Percentiles rank a stretch among this genome's conserved stretches.
These are phyloP conservation scores for Nakaseomyces delphensis DNA, from an alignment of 1,139 yeast genomes.

Conservation along the genomic window DNA sequence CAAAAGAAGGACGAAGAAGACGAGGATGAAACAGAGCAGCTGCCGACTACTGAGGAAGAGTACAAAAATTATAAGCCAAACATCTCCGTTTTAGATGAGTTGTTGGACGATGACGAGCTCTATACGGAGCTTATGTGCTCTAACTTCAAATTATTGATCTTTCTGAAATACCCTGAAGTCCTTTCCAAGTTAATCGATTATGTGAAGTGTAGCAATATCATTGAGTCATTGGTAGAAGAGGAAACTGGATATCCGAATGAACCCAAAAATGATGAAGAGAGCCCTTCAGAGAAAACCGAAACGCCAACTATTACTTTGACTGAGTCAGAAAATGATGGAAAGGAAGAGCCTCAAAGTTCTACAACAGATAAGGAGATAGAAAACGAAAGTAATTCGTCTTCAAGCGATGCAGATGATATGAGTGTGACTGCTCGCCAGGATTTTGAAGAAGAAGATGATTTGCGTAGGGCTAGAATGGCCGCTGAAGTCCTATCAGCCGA, in stretches of 20 bases:
- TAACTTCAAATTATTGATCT: constrained; percentile 73
- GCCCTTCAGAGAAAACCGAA: constrained; percentile 17
- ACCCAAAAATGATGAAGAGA: constrained; percentile 33
- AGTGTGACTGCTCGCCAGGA: constrained; percentile 32
- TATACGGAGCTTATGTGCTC: constrained; percentile 78
- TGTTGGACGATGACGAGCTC: constrained; percentile 79
- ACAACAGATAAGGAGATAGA: constrained; percentile 27
- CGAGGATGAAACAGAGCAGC: constrained; percentile 19
- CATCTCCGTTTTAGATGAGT: constrained; percentile 45
- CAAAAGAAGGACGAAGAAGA: constrained; percentile 16
- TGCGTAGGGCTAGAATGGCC: constrained; percentile 74
- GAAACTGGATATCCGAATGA: constrained; percentile 18
- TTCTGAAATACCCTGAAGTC: constrained; percentile 65
- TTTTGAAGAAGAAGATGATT: constrained; percentile 45
- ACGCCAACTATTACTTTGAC: constrained; percentile 3
- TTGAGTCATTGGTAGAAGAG: constrained; percentile 28
- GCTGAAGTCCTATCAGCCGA: constrained; percentile 88
- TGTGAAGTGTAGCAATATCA: constrained; percentile 36
- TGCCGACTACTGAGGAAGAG: constrained; percentile 29
- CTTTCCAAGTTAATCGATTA: constrained; percentile 57
- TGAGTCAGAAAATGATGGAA: constrained; percentile 10
- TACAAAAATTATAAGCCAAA: constrained; percentile 32
- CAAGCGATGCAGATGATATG: constrained; percentile 29
- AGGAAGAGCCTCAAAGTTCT: constrained; percentile 12
- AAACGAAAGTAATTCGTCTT: constrained; percentile 18